These are phyloP conservation scores for Exidia glandulosa DNA, from an alignment of 768 basidiomycete species.

Conservation along the genomic window DNA sequence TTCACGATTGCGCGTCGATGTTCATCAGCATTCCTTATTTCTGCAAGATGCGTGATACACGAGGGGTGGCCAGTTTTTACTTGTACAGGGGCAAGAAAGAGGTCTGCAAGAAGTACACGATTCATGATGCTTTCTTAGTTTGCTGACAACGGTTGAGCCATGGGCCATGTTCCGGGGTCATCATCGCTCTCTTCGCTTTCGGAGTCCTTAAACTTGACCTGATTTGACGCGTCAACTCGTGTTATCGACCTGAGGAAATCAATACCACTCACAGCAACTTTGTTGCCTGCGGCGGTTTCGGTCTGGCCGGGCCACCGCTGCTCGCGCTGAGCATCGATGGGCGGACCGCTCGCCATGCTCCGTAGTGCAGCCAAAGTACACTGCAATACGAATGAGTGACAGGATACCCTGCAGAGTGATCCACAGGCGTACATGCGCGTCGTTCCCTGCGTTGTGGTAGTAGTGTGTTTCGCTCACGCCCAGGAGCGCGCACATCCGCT, in stretches of 20 bases:
- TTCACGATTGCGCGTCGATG: too few relatives aligned
- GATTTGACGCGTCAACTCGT: background rate
- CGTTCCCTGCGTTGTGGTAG: slow-evolving; percentile 81
- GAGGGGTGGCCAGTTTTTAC: too few relatives aligned
- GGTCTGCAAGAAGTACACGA: too few relatives aligned
- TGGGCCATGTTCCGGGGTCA: background rate
- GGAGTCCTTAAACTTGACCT: background rate
- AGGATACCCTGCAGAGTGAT: background rate
- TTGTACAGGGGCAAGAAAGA: too few relatives aligned
- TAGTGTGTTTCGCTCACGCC: slow-evolving; percentile 38
- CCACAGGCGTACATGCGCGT: slow-evolving; percentile 53
- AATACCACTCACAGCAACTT: background rate
- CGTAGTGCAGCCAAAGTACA: slow-evolving; percentile 58
- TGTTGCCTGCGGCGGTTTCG: background rate
- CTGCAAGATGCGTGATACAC: too few relatives aligned
- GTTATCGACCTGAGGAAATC: background rate
- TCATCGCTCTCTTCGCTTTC: background rate
- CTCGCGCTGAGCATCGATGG: slow-evolving; percentile 65
- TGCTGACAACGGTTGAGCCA: too few relatives aligned
- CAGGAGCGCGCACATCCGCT: slow-evolving; percentile 52
- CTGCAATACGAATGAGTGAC: slow-evolving; percentile 27
- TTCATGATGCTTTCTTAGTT: too few relatives aligned
- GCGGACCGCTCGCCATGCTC: slow-evolving; percentile 63
- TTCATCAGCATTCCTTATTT: too few relatives aligned
- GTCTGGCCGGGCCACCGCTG: slow-evolving; percentile 61